phyloP scores from a whole-genome alignment of 2,329 filamentous ascomycete genomes.

The Fusarium continuum region DNA sequence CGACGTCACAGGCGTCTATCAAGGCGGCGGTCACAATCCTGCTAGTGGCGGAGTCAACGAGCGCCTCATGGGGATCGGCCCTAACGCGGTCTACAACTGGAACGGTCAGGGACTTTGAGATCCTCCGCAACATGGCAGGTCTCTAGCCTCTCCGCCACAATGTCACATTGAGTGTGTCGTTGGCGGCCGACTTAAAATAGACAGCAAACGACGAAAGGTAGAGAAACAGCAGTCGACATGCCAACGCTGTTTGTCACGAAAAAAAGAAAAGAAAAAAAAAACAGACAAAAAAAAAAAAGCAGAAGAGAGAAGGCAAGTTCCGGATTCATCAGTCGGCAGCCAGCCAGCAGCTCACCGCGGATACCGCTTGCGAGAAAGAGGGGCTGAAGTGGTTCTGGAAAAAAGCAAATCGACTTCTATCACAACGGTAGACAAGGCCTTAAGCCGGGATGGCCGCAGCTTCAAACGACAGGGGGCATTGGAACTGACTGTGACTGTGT shows the following conservation, averaged over 20 bases:
- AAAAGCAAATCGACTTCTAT: constrained; percentile 16
- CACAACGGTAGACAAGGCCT: neutral
- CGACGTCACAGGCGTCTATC: constrained; percentile 43
- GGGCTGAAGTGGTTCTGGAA: constrained; percentile 5
- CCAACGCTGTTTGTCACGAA: neutral
- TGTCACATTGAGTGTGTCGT: constrained; percentile 12
- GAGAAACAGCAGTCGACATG: neutral
- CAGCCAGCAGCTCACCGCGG: neutral
- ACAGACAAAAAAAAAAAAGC: neutral
- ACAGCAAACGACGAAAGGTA: neutral
- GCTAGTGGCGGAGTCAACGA: constrained; percentile 33
- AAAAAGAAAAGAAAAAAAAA: neutral
- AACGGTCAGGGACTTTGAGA: constrained; percentile 28
- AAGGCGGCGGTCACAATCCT: constrained; percentile 21
- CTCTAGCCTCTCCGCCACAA: constrained; percentile 10
- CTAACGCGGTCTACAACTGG: constrained; percentile 32
- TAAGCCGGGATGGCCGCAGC: constrained; percentile 12
- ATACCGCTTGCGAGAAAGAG: constrained; percentile 8
- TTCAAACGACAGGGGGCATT: constrained; percentile 11
- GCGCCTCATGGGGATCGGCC: constrained; percentile 31
- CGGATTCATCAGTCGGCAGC: no score
- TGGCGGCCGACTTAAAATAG: constrained; percentile 14
- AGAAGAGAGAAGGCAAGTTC: neutral
- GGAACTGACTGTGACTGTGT: no score
- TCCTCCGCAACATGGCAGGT: constrained; percentile 9